Base-by-base conservation (phyloP, 1,284 basidiomycete species). In the Ganoderma boninense region DNA sequence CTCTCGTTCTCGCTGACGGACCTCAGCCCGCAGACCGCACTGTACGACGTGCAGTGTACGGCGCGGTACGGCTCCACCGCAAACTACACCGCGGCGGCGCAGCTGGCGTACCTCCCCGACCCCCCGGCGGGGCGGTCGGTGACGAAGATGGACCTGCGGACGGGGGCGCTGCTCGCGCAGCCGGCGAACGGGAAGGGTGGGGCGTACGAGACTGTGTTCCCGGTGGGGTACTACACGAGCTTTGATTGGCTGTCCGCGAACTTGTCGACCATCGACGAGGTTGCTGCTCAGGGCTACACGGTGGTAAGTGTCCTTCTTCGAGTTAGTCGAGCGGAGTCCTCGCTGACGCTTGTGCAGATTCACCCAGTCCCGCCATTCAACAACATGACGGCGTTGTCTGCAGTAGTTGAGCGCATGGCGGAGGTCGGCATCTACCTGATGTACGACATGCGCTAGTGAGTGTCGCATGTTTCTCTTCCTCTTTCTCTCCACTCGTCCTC, bases 391-490 rank as follows among this genome's bases (percentile, higher is more conserved):
- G 84, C 84, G 0, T 80, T 93, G 0, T 84, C 87, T 42, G 73
- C 84, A 59, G 87, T 93, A 29, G 76, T 93, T 10, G 89, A 93
- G 75, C 83, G 86, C 59, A 93, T 94, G 90, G 87, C 93, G 77
- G 84, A 90, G 73, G 86, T 89, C 0, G 92, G 91, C 0, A 76
- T 95, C 14, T 94, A 91, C 76, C 83, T 92, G 62, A 92, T 94
- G 87, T 94, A 94, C 71, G 91, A 93, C 77, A 93, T 94, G 91
- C 85, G 91, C 71, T 82, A 73, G 92, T 92, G n/a, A n/a, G n/a
- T n/a, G n/a, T n/a, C n/a, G n/a, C n/a, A n/a, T n/a, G n/a, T n/a
- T n/a, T n/a, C n/a, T n/a, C n/a, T n/a, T n/a, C n/a, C n/a, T n/a
- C n/a, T n/a, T n/a, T n/a, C n/a, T n/a, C n/a, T n/a, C n/a, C n/a